These are phyloP conservation scores for Graphiopsis chlorocephala DNA, from an alignment of 2,329 filamentous ascomycete species.

Conservation along the genomic window DNA sequence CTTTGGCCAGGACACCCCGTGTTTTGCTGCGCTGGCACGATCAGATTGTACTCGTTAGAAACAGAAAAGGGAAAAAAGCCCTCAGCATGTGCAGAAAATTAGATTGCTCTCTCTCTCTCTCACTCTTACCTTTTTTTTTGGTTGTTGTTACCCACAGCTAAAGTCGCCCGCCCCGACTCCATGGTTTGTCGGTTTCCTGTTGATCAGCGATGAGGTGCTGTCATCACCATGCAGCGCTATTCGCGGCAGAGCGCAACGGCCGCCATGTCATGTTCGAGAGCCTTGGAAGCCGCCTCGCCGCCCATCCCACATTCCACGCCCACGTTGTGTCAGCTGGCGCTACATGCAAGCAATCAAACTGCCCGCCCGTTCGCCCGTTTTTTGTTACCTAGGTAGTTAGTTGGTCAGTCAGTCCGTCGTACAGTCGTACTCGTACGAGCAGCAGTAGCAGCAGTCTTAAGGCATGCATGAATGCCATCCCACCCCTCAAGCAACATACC, in stretches of 20 bases:
- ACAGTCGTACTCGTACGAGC: too few species aligned
- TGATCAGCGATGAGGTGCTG: background rate
- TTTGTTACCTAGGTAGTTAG: background rate
- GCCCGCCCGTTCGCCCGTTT: background rate
- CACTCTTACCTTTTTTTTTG: too few species aligned
- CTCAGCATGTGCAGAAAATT: background rate
- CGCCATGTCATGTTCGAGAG: slow-evolving; percentile 7
- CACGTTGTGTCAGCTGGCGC: slow-evolving; percentile 13
- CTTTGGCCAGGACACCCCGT: background rate
- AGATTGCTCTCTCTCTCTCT: too few species aligned
- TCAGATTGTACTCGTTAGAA: slow-evolving; percentile 4
- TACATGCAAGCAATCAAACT: background rate
- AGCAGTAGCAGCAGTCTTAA: background rate
- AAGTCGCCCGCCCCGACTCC: background rate
- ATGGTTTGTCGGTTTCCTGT: background rate
- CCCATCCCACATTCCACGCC: slow-evolving; percentile 11
- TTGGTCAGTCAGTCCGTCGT: too few species aligned
- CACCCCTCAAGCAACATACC: background rate
- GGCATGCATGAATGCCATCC: slow-evolving; percentile 3
- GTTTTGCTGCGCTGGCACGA: slow-evolving; percentile 3
- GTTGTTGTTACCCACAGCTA: background rate
- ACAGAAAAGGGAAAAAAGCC: too few species aligned
- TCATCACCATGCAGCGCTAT: background rate
- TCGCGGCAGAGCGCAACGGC: background rate
- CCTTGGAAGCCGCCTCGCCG: too few species aligned